phyloP scores from a whole-genome alignment of 306 rosid species.

The Hippophae tibetana region DNA sequence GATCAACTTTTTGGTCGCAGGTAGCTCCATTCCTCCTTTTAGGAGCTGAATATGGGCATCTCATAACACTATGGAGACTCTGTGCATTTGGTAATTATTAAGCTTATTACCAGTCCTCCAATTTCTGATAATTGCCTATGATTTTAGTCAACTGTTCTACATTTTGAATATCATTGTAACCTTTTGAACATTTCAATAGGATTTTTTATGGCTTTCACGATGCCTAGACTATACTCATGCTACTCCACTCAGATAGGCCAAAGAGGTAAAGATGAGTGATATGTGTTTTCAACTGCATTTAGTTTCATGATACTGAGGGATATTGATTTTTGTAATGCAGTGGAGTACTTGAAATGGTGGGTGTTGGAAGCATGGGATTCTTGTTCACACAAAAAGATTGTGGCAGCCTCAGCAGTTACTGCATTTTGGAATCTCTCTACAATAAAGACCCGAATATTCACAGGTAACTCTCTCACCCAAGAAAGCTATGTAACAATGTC shows the following conservation, averaged over 20 bases:
- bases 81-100: constrained; percentile 50
- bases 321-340: constrained; percentile 30
- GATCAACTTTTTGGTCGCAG: constrained; percentile 29
- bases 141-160: constrained; percentile 4
- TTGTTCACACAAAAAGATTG: constrained; percentile 75
- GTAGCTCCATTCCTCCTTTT: constrained; percentile 68
- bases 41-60: constrained; percentile 80
- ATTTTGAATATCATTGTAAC: not conserved
- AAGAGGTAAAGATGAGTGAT: constrained; percentile 34
- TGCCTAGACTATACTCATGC: constrained; percentile 70
- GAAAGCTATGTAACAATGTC: not conserved
- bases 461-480: constrained; percentile 33
- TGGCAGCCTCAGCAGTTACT: constrained; percentile 36
- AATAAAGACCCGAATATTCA: constrained; percentile 55
- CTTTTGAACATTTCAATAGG: constrained; percentile 33
- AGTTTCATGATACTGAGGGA: constrained; percentile 2
- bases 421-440: constrained; percentile 79
- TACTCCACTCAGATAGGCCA: constrained; percentile 50
- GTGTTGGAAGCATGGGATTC: constrained; percentile 56
- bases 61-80: constrained; percentile 68
- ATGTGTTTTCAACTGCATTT: not conserved
- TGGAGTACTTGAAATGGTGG: constrained; percentile 37
- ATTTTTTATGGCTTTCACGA: constrained; percentile 57
- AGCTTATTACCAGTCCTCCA: not conserved
- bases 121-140: not conserved